Evolutionary conservation across 129 eudicot genomes (phyloP), one percentile per base, ranked within the genome.

Genomic region (Centrapalus pauciflorus): DNA sequence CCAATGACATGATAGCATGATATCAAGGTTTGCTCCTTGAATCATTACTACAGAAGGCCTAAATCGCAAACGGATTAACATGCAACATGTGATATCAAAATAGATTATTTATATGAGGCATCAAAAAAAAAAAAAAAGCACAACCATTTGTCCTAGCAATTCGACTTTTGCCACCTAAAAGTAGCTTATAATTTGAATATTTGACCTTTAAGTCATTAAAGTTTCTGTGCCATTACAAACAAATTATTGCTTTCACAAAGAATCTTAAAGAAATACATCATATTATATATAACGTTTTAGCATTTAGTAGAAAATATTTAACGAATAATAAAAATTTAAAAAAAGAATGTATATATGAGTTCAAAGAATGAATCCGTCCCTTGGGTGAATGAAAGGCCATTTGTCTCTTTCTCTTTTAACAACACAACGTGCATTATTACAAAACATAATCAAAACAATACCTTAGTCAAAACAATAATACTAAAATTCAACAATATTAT

Each of bases 371-470:
- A 33, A 45, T 56, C 43, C 34, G 62, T 46, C 79, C 55, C 55
- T 45, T 46, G 61, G 66, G 13, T 56, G 61, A 32, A 16, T 45
- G 73, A 74, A 74, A 46, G 79, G 79, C 8, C 67, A 74, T 16
- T 66, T 74, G 73, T 74, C 73, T 66, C 73, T 66, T 66, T 74
- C 28, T 64, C 4, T n/a, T 32, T 16, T 28, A 64, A 16, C 72
- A 74, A 32, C 19, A 60, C 21, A 40, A 64, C n/a, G 32, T 24
- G 30, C 46, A 50, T 48, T 24, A 33, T 21, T 37, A 55, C 73
- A 35, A 21, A 51, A 25, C 21, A 60, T 60, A 33, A 26, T 33
- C 48, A 13, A 60, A 21, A 9, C 48, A 1, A n/a, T 27, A 27
- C 11, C 45, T 33, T 34, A 30, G 33, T 12, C 16, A 10, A 8